Conservation (phyloP, 306 rosid genomes). For the Corylus heterophylla region DNA sequence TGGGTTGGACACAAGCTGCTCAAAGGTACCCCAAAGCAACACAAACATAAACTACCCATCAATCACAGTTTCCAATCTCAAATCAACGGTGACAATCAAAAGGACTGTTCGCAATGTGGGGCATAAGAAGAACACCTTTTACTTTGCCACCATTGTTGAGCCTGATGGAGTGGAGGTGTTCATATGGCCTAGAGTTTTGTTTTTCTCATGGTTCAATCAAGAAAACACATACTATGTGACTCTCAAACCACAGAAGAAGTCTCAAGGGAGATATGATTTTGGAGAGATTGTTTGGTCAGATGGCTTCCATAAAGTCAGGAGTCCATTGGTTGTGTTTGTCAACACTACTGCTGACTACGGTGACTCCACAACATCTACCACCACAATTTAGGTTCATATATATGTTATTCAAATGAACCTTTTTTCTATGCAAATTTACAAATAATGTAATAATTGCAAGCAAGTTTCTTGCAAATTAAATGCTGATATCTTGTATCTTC, state of each 20-base stretch:
- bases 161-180: constrained; percentile 42
- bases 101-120: constrained; percentile 48
- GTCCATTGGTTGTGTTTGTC: constrained; percentile 37
- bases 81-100: constrained; percentile 35
- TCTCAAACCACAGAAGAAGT: constrained; percentile 30
- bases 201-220: constrained; percentile 40
- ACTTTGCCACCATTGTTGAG: constrained; percentile 30
- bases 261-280: constrained; percentile 44
- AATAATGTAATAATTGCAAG: neutral
- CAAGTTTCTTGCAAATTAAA: neutral
- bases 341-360: constrained; percentile 2
- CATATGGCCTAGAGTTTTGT: constrained; percentile 46
- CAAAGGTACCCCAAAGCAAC: constrained; percentile 10
- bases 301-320: constrained; percentile 41
- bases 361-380: neutral
- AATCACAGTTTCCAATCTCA: constrained; percentile 42
- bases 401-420: neutral
- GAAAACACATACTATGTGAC: constrained; percentile 33
- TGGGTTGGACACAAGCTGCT: constrained; percentile 22
- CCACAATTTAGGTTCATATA: neutral
- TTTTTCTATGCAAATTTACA: neutral
- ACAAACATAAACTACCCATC: constrained; percentile 47
- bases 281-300: constrained; percentile 55
- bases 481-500: too few relatives aligned
- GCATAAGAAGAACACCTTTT: constrained; percentile 27